Evolutionary conservation across 2,329 filamentous ascomycete species (phyloP).

Genomic region (Alternaria sp.): DNA sequence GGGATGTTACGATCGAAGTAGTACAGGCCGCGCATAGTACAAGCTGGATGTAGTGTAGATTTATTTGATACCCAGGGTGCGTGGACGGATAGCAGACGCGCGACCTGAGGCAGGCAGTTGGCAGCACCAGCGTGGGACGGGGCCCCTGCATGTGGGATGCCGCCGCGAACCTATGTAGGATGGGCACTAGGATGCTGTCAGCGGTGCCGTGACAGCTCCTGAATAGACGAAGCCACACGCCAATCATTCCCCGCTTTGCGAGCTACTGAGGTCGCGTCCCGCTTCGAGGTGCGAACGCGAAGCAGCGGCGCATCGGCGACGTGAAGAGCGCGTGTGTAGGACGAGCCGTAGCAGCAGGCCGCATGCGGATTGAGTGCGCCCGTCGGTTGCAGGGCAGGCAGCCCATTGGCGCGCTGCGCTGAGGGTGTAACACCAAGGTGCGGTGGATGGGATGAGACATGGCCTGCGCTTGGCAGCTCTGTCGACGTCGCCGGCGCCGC

Average conservation of each 20-base stretch:
- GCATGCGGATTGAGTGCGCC: background rate
- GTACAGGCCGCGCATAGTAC: background rate
- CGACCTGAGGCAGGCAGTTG: background rate
- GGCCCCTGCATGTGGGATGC: slow-evolving; percentile 16
- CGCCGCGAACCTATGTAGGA: slow-evolving; percentile 2
- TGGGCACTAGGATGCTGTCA: slow-evolving; percentile 6
- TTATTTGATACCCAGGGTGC: slow-evolving; percentile 1
- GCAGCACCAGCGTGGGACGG: slow-evolving; percentile 1
- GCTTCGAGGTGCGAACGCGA: background rate
- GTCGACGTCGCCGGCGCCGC: slow-evolving; percentile 24
- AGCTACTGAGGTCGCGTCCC: background rate
- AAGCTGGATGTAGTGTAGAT: slow-evolving; percentile 1
- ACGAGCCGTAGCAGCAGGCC: background rate
- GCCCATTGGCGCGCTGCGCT: slow-evolving; percentile 6
- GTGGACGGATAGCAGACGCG: background rate
- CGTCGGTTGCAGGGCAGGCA: slow-evolving; percentile 1
- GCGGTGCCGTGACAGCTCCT: slow-evolving; percentile 5
- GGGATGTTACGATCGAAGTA: background rate
- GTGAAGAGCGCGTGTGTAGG: background rate
- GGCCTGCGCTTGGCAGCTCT: slow-evolving; percentile 19
- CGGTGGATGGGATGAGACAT: slow-evolving; percentile 18
- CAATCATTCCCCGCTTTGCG: background rate
- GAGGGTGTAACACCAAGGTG: slow-evolving; percentile 10
- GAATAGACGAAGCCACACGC: slow-evolving; percentile 11
- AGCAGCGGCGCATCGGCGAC: background rate